Base-by-base conservation (phyloP, 768 basidiomycete species). In the Podaxis sp. region DNA sequence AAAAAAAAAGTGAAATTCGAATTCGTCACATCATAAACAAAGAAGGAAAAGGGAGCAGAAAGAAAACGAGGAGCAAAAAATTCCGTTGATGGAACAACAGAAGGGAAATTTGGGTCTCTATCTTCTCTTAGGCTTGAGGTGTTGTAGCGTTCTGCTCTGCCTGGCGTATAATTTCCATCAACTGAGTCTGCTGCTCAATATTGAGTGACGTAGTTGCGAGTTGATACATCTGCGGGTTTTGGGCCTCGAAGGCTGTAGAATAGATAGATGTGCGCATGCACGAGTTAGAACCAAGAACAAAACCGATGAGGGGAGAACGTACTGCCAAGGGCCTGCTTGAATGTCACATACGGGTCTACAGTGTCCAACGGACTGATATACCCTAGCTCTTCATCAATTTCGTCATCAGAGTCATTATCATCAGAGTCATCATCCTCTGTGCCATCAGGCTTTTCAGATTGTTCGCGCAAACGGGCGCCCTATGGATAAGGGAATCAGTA, bases 81-180 rank as follows among this genome's bases (percentile, higher is more conserved):
- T 16, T 18, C 55, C 42, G 5, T n/a, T 18, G 42, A 5, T 44
- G 4, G 42, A 23, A 23, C 21, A 1, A 36, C n/a, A 37, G 38
- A 40, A n/a, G n/a, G n/a, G n/a, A 48, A 37, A 10, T 10, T 0
- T 42, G 32, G 1, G 32, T 32, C 32, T 32, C 32, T 32, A 32
- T 37, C 5, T 14, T 28, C 51, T 27, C 56, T 61, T 67, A 71
- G 57, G 70, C 68, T 56, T 67, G 64, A 51, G 67, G 59, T 44
- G 65, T 65, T 21, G 62, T 64, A 11, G 57, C 61, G 57, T 70
- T 71, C 62, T 76, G 69, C 64, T 89, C 88, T 28, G 90, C 90
- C 68, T 82, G 77, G 55, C 81, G 78, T 89, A 93, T 91, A 61
- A 92, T 83, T 68, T 94, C 91, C 89, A 93, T 93, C 59, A 93